Evolutionary conservation across 2,329 filamentous ascomycete genomes (phyloP).

Genomic region (Metarhizium anisopliae): DNA sequence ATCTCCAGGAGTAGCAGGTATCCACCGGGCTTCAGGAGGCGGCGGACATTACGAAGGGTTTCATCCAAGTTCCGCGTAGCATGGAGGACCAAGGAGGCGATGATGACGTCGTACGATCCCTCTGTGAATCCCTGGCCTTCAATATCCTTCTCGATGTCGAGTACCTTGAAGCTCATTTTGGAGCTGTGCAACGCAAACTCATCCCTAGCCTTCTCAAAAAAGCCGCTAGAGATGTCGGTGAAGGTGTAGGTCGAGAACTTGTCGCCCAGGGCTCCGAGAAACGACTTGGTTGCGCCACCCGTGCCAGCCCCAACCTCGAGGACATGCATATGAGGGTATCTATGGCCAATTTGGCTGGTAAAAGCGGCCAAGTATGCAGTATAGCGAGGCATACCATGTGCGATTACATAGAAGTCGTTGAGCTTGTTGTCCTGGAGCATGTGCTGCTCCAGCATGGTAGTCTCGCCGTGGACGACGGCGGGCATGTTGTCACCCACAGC

Average conservation of each 20-base stretch:
- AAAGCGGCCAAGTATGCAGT: neutral
- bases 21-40: constrained; percentile 7
- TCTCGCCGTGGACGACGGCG: neutral
- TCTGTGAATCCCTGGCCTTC: constrained; percentile 20
- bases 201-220: constrained; percentile 21
- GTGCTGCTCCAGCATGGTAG: neutral
- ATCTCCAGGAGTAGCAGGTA: neutral
- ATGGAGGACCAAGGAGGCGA: constrained; percentile 29
- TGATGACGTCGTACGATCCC: constrained; percentile 25
- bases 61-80: constrained; percentile 19
- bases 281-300: constrained; percentile 27
- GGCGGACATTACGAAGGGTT: constrained; percentile 9
- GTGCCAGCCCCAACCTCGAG: constrained; percentile 35
- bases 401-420: neutral
- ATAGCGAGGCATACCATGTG: neutral
- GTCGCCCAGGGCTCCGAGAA: constrained; percentile 22
- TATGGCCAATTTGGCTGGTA: constrained; percentile 11
- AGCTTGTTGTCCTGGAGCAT: neutral
- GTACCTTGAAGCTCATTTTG: constrained; percentile 8
- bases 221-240: constrained; percentile 32
- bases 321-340: constrained; percentile 31
- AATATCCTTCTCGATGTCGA: constrained; percentile 17
- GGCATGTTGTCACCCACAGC: neutral
- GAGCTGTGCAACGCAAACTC: neutral
- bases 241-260: constrained; percentile 29